A percentile compares a stretch with the other conserved stretches of the same genome.
Evolutionary conservation across 768 basidiomycete genomes (phyloP).

Genomic region (Boletus fagicola): DNA sequence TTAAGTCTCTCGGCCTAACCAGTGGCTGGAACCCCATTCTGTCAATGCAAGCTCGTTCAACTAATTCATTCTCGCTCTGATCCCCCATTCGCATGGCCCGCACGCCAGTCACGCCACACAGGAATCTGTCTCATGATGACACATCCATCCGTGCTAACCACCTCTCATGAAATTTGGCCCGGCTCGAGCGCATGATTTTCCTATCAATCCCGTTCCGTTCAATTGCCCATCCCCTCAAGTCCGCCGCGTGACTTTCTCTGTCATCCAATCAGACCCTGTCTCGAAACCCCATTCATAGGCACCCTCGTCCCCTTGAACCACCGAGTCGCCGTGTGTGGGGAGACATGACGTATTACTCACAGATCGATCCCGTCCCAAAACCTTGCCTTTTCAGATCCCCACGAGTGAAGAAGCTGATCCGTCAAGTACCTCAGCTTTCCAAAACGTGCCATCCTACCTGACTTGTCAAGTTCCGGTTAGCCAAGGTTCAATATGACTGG

Average conservation of each 20-base stretch:
- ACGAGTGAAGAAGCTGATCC: slow-evolving; percentile 11
- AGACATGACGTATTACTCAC: slow-evolving; percentile 22
- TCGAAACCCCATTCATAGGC: background rate
- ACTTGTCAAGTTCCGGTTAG: slow-evolving; percentile 12
- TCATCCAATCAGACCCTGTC: slow-evolving; percentile 17
- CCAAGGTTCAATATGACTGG: slow-evolving; percentile 11
- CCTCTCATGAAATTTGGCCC: slow-evolving; percentile 2
- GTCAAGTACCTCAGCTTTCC: slow-evolving; percentile 6
- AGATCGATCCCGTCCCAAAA: slow-evolving; percentile 12
- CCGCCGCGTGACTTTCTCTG: slow-evolving; percentile 18
- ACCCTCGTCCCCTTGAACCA: slow-evolving; percentile 9
- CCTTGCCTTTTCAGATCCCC: slow-evolving; percentile 7
- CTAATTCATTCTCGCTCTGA: slow-evolving; percentile 15
- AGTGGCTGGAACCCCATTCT: slow-evolving; percentile 14
- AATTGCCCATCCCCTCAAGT: slow-evolving; percentile 16
- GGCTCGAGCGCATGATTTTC: slow-evolving; percentile 8
- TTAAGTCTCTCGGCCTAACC: slow-evolving; percentile 15
- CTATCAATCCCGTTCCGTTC: slow-evolving; percentile 7
- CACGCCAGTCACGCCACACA: slow-evolving; percentile 17
- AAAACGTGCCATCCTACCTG: slow-evolving; percentile 9
- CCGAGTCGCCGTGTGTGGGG: slow-evolving; percentile 23
- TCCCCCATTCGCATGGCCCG: slow-evolving; percentile 19
- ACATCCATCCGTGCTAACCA: slow-evolving; percentile 3
- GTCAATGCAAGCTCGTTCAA: slow-evolving; percentile 15
- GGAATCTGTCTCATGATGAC: slow-evolving; percentile 23